Evolutionary conservation across 106 monocot genomes (phyloP).

Genomic region (Iris macrosiphon): DNA sequence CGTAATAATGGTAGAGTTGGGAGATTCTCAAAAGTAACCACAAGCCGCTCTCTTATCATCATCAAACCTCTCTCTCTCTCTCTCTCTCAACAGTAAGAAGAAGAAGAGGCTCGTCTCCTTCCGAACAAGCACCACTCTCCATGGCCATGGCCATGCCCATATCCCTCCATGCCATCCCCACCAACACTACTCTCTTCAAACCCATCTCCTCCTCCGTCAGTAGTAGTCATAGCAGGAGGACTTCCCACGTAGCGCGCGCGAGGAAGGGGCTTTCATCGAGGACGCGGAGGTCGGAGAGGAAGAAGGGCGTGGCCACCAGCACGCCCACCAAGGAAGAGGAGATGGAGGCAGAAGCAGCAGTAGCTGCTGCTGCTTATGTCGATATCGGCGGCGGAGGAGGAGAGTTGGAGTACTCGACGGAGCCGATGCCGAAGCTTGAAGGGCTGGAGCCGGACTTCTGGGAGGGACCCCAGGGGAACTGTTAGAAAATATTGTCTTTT

Average conservation of each 20-base stretch:
- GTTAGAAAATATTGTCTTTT: too few relatives aligned
- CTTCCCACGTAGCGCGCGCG: constrained; percentile 8
- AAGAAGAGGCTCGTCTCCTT: too few relatives aligned
- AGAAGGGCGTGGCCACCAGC: too few relatives aligned
- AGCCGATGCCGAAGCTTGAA: constrained; percentile 52
- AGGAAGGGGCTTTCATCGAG: constrained; percentile 12
- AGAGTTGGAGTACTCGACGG: constrained; percentile 22
- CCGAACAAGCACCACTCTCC: too few relatives aligned
- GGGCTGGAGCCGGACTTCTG: constrained; percentile 60
- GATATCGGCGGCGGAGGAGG: constrained; percentile 11
- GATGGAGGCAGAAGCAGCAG: background rate
- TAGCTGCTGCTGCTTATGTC: background rate
- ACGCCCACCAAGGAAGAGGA: constrained; percentile 7
- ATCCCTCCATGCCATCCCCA: too few relatives aligned
- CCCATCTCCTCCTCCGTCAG: background rate
- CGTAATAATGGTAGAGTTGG: too few relatives aligned
- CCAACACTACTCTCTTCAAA: background rate
- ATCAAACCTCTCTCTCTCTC: too few relatives aligned
- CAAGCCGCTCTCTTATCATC: too few relatives aligned
- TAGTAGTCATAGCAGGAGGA: background rate
- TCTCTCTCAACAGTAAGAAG: too few relatives aligned
- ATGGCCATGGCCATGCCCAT: too few relatives aligned
- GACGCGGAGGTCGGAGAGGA: constrained; percentile 18
- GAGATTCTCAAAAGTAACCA: too few relatives aligned
- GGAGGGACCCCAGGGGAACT: constrained; percentile 85